These are phyloP conservation scores for Zygoascus biomembranicola DNA, from an alignment of 805 yeast genomes.

Conservation along the genomic window DNA sequence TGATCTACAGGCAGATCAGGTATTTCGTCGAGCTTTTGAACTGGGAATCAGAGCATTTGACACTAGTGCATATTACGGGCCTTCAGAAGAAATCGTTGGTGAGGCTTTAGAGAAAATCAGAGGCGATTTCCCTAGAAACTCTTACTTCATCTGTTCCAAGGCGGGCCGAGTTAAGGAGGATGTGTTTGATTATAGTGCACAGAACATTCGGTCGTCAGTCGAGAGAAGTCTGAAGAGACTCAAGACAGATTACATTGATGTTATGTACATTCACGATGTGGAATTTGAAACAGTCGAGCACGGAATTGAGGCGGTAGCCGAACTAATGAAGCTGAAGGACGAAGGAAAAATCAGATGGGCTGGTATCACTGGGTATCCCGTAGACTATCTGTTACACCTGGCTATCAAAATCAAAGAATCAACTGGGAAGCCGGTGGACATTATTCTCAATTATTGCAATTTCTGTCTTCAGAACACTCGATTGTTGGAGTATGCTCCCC, in stretches of 20 bases:
- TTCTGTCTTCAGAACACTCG: slow-evolving; percentile 74
- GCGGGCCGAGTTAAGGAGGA: slow-evolving; percentile 68
- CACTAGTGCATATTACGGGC: slow-evolving; percentile 91
- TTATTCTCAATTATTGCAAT: slow-evolving; percentile 69
- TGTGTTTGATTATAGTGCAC: slow-evolving; percentile 67
- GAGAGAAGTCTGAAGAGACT: slow-evolving; percentile 59
- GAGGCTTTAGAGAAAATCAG: slow-evolving; percentile 41
- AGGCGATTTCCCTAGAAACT: slow-evolving; percentile 43
- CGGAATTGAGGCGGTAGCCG: slow-evolving; percentile 54
- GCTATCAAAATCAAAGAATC: slow-evolving; percentile 32
- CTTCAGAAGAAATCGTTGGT: slow-evolving; percentile 72
- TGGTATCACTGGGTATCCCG: slow-evolving; percentile 86
- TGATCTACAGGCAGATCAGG: slow-evolving; percentile 45
- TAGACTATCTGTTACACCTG: slow-evolving; percentile 51
- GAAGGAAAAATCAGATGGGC: slow-evolving; percentile 56
- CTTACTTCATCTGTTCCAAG: slow-evolving; percentile 69
- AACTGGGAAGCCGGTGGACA: slow-evolving; percentile 51
- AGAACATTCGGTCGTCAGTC: slow-evolving; percentile 54
- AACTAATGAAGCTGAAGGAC: slow-evolving; percentile 48
- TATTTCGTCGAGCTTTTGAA: slow-evolving; percentile 52
- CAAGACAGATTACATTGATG: slow-evolving; percentile 60
- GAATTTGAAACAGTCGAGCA: slow-evolving; percentile 61
- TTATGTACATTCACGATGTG: slow-evolving; percentile 82
- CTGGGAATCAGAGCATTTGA: slow-evolving; percentile 73
- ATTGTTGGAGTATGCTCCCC: slow-evolving; percentile 37